Evolutionary conservation across 805 yeast species (phyloP), one percentile per base, ranked within the genome.

Genomic region (Clavispora fructus): DNA sequence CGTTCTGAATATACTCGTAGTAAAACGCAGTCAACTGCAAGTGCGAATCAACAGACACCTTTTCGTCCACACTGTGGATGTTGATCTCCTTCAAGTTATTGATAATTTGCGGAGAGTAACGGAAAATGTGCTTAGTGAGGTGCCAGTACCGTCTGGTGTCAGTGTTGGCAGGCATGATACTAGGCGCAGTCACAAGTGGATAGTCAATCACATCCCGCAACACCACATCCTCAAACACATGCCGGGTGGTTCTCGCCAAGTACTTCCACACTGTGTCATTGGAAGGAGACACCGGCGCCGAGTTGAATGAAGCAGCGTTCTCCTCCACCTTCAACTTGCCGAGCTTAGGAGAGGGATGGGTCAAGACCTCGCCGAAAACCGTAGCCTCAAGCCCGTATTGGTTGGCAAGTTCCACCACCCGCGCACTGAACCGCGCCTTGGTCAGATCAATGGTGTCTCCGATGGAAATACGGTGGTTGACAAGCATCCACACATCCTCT

Each of bases 131-230:
- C 32, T 69, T 62, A 2, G 85, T 76, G 54, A 85, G 65, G 38
- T 64, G 59, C 89, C 88, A 83, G 63, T 82, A 85, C 56, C 76
- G 71, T 47, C 71, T 67, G 6, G 90, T 84, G 58, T 85, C 91
- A 3, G 91, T 85, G 62, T 83, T 84, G 17, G 84, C 90, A 2
- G 85, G 71, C 74, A 80, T 77, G 35, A 84, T 60, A 25, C 77
- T 67, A 2, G 90, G 88, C 2, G 85, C 71, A 13, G 80, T 73
- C 35, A 76, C 55, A 13, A 74, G 54, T 14, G 68, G 67, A 11
- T 44, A 40, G 14, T 43, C 51, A 25, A 45, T 44, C 5, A 51
- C 45, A 39, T 65, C 65, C 10, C 72, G 63, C 52, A 62, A 64
- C 7, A 69, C 69, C 42, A 74, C 53, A 30, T 75, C 74, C 56